Evolutionary conservation across 2,329 filamentous ascomycete genomes (phyloP), one percentile per base, ranked within the genome.

Genomic region (Xylaria sp.): DNA sequence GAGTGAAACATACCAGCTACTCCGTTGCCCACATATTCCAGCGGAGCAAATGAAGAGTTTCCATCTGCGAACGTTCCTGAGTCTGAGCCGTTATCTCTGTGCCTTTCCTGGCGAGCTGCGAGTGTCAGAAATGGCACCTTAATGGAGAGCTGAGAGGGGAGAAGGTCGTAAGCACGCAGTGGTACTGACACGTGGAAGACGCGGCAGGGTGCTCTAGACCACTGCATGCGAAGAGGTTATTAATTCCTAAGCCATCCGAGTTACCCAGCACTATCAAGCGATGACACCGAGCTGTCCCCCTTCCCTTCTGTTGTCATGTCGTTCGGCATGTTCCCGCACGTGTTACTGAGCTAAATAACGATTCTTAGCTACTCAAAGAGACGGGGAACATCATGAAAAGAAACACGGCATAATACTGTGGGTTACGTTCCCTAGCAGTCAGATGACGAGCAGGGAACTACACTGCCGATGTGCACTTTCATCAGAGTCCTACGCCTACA

Each of bases 11-110:
- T n/a, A n/a, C n/a, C n/a, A n/a, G n/a, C n/a, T 85, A 85, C 84
- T 83, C 85, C 86, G 65, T 37, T 37, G 82, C 84, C 0, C 83
- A 87, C 72, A 81, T 80, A 12, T 87, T 85, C 73, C 81, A 84
- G 37, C 76, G 80, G 58, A 81, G 81, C 39, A 83, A 82, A 0
- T 9, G n/a, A 10, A 37, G 32, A 2, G 15, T 56, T 15, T 81
- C 85, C 66, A 73, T 87, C 15, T 79, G 80, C 69, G 81, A 78
- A 0, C 80, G 81, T 0, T 80, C 80, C 15, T 63, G 84, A 1
- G 54, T 81, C 18, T 83, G 81, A 57, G 85, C 87, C 70, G 44
- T 84, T 13, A 72, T 79, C 1, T 60, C 59, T 39, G 63, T 28
- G 69, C 9, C 25, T 63, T 41, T 64, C 84, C 87, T 55, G 79